These are phyloP conservation scores for Scedosporium minutisporum DNA, from an alignment of 2,329 filamentous ascomycete species.

Conservation along the genomic window DNA sequence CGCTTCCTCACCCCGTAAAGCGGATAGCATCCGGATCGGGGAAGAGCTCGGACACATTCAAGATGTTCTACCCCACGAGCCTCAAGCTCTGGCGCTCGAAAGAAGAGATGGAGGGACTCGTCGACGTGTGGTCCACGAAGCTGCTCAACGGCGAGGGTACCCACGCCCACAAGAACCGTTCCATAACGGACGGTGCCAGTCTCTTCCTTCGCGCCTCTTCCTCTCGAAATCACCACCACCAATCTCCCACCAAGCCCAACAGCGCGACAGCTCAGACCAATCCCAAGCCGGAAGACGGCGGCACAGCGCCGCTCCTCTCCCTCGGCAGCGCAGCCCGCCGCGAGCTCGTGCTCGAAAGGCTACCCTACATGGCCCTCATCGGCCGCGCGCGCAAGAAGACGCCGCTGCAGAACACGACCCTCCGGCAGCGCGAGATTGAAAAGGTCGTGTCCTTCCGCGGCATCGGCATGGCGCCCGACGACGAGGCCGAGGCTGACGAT, in stretches of 20 bases:
- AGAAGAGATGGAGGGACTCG: conserved; percentile 68
- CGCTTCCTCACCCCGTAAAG: conserved; percentile 77
- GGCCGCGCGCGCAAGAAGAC: conserved; percentile 29
- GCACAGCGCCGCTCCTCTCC: conserved; percentile 36
- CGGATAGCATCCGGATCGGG: conserved; percentile 33
- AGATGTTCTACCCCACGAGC: conserved; percentile 87
- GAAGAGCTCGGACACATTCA: conserved; percentile 51
- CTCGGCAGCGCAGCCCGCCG: conserved; percentile 57
- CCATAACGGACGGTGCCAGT: conserved; percentile 34
- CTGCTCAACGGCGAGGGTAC: conserved; percentile 45
- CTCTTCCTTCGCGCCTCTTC: conserved; percentile 38
- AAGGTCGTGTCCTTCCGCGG: conserved; percentile 60
- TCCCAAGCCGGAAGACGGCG: neutral
- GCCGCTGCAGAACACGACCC: conserved; percentile 2
- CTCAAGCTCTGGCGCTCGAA: conserved; percentile 73
- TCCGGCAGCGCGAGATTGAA: conserved; percentile 49
- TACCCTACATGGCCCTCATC: conserved; percentile 77
- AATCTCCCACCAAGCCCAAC: conserved; percentile 14
- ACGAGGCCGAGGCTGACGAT: conserved; percentile 36
- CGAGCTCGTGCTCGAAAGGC: conserved; percentile 72
- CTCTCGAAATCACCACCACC: conserved; percentile 17
- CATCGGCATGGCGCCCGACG: conserved; percentile 37
- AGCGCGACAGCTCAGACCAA: neutral
- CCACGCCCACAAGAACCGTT: conserved; percentile 18
- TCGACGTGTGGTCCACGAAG: conserved; percentile 59